A percentile compares a stretch with the other conserved stretches of the same genome.
Evolutionary conservation across 371 early-diverging fungal species (phyloP).

Genomic region (Enteropsectra breve): DNA sequence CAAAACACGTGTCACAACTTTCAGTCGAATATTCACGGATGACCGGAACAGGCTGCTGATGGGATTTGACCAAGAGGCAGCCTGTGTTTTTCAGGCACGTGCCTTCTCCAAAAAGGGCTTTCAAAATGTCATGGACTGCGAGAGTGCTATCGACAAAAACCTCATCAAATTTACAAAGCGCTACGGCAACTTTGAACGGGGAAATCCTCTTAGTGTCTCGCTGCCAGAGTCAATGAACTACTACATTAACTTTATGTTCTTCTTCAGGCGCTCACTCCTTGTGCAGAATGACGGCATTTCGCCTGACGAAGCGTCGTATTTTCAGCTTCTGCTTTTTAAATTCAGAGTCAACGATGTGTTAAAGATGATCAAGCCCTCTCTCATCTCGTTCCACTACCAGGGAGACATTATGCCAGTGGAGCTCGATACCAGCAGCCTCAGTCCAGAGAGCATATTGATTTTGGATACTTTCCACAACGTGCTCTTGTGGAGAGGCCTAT

Average conservation of each 20-base stretch:
- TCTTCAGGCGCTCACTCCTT: conserved; percentile 87
- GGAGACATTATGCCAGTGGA: conserved; percentile 80
- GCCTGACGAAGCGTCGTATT: conserved; percentile 95
- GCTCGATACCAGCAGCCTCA: conserved; percentile 86
- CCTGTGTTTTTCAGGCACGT: conserved; percentile 91
- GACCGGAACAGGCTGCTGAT: conserved; percentile 74
- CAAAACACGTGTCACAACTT: conserved; percentile 53
- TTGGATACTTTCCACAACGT: conserved; percentile 95
- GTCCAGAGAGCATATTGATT: conserved; percentile 81
- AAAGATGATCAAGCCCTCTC: conserved; percentile 95
- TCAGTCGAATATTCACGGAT: conserved; percentile 60
- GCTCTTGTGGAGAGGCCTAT: conserved; percentile 82
- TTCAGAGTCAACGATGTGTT: conserved; percentile 62
- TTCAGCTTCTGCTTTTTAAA: conserved; percentile 62
- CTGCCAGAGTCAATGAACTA: conserved; percentile 82
- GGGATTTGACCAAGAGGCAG: conserved; percentile 95
- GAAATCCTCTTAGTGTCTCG: conserved; percentile 81
- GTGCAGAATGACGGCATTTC: conserved; percentile 95
- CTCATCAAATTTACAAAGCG: conserved; percentile 88
- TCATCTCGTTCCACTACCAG: conserved; percentile 80
- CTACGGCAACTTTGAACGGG: conserved; percentile 85
- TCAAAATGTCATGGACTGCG: conserved; percentile 91
- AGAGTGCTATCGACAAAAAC: conserved; percentile 94
- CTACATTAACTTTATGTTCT: conserved; percentile 99
- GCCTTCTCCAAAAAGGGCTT: conserved; percentile 88